Evolutionary conservation across 2,329 filamentous ascomycete genomes (phyloP).

Genomic region (Setomelanomma holmii): DNA sequence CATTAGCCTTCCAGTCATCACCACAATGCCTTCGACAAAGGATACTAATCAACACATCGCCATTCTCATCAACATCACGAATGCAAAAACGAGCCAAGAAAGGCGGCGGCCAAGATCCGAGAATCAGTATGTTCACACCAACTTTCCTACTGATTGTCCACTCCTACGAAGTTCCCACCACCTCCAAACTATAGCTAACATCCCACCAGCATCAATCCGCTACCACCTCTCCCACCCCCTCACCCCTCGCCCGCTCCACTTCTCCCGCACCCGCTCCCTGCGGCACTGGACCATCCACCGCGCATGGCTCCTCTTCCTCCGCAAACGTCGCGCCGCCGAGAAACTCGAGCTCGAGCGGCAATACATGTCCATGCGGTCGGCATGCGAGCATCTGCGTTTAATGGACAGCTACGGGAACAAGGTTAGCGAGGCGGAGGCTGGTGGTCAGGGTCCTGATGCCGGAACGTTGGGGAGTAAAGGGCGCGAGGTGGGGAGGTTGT

Average conservation of each 20-base stretch:
- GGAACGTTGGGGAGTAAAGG: conserved; percentile 34
- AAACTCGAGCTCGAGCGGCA: conserved; percentile 77
- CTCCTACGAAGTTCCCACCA: background rate
- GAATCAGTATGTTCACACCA: conserved; percentile 39
- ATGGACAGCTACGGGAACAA: conserved; percentile 53
- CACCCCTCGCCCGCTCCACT: conserved; percentile 79
- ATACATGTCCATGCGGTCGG: conserved; percentile 82
- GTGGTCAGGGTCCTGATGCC: conserved; percentile 59
- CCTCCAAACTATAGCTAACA: conserved; percentile 1
- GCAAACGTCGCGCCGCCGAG: conserved; percentile 68
- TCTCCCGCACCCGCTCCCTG: conserved; percentile 84
- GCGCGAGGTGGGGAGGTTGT: conserved; percentile 74
- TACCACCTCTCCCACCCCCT: conserved; percentile 74
- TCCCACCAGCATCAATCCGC: conserved; percentile 65
- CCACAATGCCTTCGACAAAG: conserved; percentile 21
- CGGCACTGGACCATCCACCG: conserved; percentile 99
- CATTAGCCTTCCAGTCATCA: conserved; percentile 12
- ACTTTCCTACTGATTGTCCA: background rate
- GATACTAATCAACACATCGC: conserved; percentile 20
- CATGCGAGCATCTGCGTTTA: conserved; percentile 81
- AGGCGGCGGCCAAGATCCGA: conserved; percentile 30
- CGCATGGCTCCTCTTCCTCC: conserved; percentile 84
- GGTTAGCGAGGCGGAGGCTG: conserved; percentile 56
- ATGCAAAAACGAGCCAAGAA: conserved; percentile 38
- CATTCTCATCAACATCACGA: conserved; percentile 40